A percentile compares a stretch with the other conserved stretches of the same genome.
Evolutionary conservation across 108 stramenopile genomes (phyloP).

Genomic region (Fragilariopsis cylindrus): DNA sequence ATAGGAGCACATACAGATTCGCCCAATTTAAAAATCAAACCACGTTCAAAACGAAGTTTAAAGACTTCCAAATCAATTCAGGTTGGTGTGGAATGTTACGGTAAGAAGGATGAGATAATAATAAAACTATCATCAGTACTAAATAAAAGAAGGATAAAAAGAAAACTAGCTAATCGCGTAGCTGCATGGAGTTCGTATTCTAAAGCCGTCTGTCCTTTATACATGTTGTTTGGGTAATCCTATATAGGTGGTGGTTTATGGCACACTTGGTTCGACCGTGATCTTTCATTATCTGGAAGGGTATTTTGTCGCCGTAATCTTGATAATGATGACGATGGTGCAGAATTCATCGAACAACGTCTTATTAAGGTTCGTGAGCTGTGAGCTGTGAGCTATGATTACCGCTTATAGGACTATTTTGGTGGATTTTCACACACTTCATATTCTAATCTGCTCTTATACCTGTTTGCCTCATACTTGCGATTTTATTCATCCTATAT

Average conservation of each 20-base stretch:
- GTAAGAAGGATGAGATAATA: constrained; percentile 18
- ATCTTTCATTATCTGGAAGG: constrained; percentile 91
- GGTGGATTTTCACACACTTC: not conserved
- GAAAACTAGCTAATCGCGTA: not conserved
- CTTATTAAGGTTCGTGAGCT: constrained; percentile 31
- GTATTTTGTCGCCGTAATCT: constrained; percentile 68
- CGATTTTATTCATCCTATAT: not conserved
- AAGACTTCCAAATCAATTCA: constrained; percentile 58
- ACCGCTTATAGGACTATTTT: not conserved
- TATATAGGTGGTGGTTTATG: constrained; percentile 75
- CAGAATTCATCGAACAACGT: constrained; percentile 41
- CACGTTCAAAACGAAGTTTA: constrained; percentile 75
- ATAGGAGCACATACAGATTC: constrained; percentile 95
- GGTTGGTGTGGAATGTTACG: constrained; percentile 93
- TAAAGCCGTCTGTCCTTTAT: not conserved
- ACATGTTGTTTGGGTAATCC: not conserved
- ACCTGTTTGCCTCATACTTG: not conserved
- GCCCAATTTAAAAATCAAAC: constrained; percentile 92
- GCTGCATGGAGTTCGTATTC: not conserved
- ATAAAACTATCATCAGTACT: too few relatives aligned
- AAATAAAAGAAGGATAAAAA: too few relatives aligned
- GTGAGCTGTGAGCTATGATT: too few relatives aligned
- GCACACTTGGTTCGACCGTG: constrained; percentile 97
- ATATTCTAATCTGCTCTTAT: not conserved
- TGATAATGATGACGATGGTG: constrained; percentile 11